Evolutionary conservation across 169 alveolate species (phyloP).

Genomic region (Plasmodium knowlesi): DNA sequence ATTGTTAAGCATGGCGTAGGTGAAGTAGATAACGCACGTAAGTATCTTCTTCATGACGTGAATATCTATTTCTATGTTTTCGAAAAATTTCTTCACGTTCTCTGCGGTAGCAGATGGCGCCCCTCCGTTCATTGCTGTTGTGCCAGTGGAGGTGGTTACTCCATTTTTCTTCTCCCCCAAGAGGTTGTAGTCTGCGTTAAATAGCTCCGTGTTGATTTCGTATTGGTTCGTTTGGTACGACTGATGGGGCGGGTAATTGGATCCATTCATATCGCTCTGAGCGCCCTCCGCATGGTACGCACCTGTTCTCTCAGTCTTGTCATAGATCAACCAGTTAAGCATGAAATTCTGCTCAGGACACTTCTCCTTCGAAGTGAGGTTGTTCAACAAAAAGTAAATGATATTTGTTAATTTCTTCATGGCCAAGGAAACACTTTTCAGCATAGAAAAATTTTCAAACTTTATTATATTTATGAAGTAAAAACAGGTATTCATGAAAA

Average conservation of each 20-base stretch:
- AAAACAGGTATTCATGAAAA: slow-evolving; percentile 60
- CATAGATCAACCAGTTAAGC: background rate
- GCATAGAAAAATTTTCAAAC: slow-evolving; percentile 32
- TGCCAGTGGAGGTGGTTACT: background rate
- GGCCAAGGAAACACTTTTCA: slow-evolving; percentile 65
- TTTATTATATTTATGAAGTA: slow-evolving; percentile 55
- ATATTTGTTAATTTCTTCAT: slow-evolving; percentile 58
- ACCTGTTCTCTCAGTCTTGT: background rate
- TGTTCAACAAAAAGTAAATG: slow-evolving; percentile 23
- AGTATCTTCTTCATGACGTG: slow-evolving; percentile 48
- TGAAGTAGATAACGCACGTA: slow-evolving; percentile 60
- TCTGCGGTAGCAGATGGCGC: background rate
- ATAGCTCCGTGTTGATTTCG: slow-evolving; percentile 42
- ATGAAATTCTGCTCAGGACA: background rate
- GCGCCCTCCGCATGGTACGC: too few relatives aligned
- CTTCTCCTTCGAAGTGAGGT: slow-evolving; percentile 39
- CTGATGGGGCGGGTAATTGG: background rate
- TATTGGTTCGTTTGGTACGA: background rate
- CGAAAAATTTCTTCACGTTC: slow-evolving; percentile 32
- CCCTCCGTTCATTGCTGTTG: background rate
- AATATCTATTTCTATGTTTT: slow-evolving; percentile 63
- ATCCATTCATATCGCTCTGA: background rate
- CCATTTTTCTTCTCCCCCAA: background rate
- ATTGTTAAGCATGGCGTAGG: slow-evolving; percentile 61
- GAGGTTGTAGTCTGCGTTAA: slow-evolving; percentile 24